A percentile compares a stretch with the other conserved stretches of the same genome.
phyloP scores from a whole-genome alignment of 192 early-diverging fungal species.

The Coemansia umbellata region DNA sequence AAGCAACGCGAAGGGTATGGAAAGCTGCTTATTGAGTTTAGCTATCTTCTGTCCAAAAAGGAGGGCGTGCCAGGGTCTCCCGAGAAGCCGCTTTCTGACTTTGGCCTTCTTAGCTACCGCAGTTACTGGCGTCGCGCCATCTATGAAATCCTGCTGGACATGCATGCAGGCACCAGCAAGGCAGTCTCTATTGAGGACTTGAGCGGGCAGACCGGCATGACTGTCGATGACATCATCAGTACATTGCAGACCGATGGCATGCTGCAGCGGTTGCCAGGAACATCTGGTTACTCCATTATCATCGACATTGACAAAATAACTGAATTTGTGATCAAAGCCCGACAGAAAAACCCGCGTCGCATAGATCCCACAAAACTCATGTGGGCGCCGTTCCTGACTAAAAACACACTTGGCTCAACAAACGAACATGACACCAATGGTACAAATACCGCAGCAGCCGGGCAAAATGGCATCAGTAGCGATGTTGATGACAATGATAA shows the following conservation, averaged over 20 bases:
- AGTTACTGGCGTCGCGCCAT: conserved; percentile 83
- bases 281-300: conserved; percentile 45
- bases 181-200: conserved; percentile 54
- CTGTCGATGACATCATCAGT: conserved; percentile 74
- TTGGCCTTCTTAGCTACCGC: conserved; percentile 82
- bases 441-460: not conserved
- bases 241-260: conserved; percentile 61
- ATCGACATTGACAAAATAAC: conserved; percentile 48
- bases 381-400: conserved; percentile 68
- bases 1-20: conserved; percentile 90
- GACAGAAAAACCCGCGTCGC: conserved; percentile 52
- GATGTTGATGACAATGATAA: conserved; percentile 1
- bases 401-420: conserved; percentile 13
- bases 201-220: conserved; percentile 67
- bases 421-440: not conserved
- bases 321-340: conserved; percentile 47
- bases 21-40: conserved; percentile 90
- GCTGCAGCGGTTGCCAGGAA: conserved; percentile 21
- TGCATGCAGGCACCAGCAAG: not conserved
- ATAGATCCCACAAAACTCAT: conserved; percentile 58
- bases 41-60: conserved; percentile 76
- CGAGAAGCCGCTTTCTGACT: conserved; percentile 86
- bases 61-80: conserved; percentile 80
- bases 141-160: conserved; percentile 60
- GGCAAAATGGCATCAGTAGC: not conserved